phyloP scores from a whole-genome alignment of 2,329 filamentous ascomycete genomes.

The Colletotrichum gigasporum region DNA sequence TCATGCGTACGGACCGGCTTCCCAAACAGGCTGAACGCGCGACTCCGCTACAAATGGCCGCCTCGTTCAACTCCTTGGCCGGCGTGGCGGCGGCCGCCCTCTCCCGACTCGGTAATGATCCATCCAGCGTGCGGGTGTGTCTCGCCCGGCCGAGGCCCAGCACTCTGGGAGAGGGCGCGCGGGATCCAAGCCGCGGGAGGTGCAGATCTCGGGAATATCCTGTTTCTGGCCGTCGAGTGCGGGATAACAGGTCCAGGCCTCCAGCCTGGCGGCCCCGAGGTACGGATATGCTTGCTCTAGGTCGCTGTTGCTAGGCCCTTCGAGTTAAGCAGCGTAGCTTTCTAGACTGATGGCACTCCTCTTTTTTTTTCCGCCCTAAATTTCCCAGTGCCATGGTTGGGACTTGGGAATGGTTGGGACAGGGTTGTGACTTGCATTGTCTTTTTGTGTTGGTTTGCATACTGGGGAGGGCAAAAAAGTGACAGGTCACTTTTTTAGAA shows the following conservation, averaged over 20 bases:
- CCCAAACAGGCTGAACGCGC: no score
- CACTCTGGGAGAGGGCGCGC: slow-evolving; percentile 6
- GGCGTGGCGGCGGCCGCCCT: not conserved
- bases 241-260: not conserved
- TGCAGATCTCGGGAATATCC: slow-evolving; percentile 16
- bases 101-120: slow-evolving; percentile 2
- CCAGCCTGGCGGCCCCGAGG: not conserved
- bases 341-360: slow-evolving; percentile 1
- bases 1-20: no score
- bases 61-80: not conserved
- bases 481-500: slow-evolving; percentile 18
- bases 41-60: not conserved
- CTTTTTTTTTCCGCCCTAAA: slow-evolving; percentile 16
- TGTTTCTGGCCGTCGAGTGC: not conserved
- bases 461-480: slow-evolving; percentile 15
- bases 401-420: slow-evolving; percentile 2
- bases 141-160: slow-evolving; percentile 3
- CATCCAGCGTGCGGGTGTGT: not conserved
- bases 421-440: slow-evolving; percentile 15
- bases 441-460: slow-evolving; percentile 6
- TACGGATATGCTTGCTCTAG: slow-evolving; percentile 10
- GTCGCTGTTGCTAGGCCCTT: slow-evolving; percentile 8
- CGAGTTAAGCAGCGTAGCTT: slow-evolving; percentile 13
- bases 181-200: slow-evolving; percentile 5
- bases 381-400: slow-evolving; percentile 20